Evolutionary conservation across 495 filamentous ascomycete genomes (phyloP).

Genomic region (Penicillium atrosanguineum): DNA sequence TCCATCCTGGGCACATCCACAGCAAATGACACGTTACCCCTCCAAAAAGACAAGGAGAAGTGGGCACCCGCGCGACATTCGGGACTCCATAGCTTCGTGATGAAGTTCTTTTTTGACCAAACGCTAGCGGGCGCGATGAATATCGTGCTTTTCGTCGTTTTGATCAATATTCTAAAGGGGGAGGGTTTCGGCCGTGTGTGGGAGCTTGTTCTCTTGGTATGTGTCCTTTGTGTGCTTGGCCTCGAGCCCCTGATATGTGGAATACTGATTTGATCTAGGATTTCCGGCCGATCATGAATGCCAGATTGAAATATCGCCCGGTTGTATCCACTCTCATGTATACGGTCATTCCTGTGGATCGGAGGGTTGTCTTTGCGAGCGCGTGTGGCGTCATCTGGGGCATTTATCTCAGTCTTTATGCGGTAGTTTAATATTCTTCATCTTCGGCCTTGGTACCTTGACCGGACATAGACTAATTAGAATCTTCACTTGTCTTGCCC

Average conservation of each 20-base stretch:
- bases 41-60: slow-evolving; percentile 51
- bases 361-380: slow-evolving; percentile 72
- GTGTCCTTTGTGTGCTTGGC: slow-evolving; percentile 8
- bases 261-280: slow-evolving; percentile 36
- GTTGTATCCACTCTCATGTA: slow-evolving; percentile 77
- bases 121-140: slow-evolving; percentile 73
- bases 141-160: slow-evolving; percentile 68
- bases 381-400: slow-evolving; percentile 84
- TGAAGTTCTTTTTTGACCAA: slow-evolving; percentile 84
- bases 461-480: slow-evolving; percentile 2
- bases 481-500: not conserved
- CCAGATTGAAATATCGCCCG: slow-evolving; percentile 82
- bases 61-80: slow-evolving; percentile 26
- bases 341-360: slow-evolving; percentile 72
- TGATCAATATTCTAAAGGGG: slow-evolving; percentile 55
- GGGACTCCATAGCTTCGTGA: slow-evolving; percentile 62
- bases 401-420: slow-evolving; percentile 75
- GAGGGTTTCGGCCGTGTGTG: slow-evolving; percentile 18
- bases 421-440: slow-evolving; percentile 34
- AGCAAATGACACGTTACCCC: slow-evolving; percentile 33
- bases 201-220: slow-evolving; percentile 39
- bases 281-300: slow-evolving; percentile 67
- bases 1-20: slow-evolving; percentile 19
- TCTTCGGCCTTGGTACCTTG: not conserved
- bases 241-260: not conserved